Base-by-base conservation (phyloP, 495 filamentous ascomycete species). In the Staphylotrichum longicolle region DNA sequence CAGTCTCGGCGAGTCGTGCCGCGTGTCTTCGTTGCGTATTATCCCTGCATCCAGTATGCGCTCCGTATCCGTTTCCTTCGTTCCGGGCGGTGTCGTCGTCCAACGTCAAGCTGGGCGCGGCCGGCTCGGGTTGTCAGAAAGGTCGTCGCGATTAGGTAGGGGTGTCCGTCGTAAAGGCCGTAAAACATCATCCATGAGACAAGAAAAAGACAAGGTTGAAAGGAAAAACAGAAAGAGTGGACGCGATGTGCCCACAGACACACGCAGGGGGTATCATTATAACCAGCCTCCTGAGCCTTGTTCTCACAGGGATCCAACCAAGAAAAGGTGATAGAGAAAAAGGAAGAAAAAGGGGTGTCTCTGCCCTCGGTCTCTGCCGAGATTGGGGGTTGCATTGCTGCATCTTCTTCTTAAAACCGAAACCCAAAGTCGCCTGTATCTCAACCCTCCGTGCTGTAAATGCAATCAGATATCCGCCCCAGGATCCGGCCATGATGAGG, bases 381-480 rank as follows among this genome's bases (percentile, higher is more conserved):
- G 73, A 68, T 63, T 70, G 60, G 70, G 71, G 71, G 58, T 44
- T 79, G 78, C 78, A 80, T 80, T 77, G 78, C 78, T 80, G 78
- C 78, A 69, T 78, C 64, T 78, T 73, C 68, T 78, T 73, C 76
- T 70, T 54, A 66, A 39, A 39, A 39, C 37, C 37, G 37, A 39
- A 39, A 39, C 37, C 68, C 66, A 75, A 71, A 68, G 60, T 68
- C 67, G 67, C 74, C 75, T 71, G 72, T 76, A 77, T 76, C 59
- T 71, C 64, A 62, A 70, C 66, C 69, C 59, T 69, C 69, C 71
- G 63, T 72, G 68, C 72, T 72, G 74, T 73, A 80, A 79, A 80
- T 80, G 78, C 78, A 76, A 76, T 70, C 69, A 76, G 72, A 72
- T 65, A 61, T 71, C 75, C 72, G 72, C 75, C 74, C 75, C 69